These are phyloP conservation scores for Brassica carinata DNA, from an alignment of 345 rosid species.

Conservation along the genomic window DNA sequence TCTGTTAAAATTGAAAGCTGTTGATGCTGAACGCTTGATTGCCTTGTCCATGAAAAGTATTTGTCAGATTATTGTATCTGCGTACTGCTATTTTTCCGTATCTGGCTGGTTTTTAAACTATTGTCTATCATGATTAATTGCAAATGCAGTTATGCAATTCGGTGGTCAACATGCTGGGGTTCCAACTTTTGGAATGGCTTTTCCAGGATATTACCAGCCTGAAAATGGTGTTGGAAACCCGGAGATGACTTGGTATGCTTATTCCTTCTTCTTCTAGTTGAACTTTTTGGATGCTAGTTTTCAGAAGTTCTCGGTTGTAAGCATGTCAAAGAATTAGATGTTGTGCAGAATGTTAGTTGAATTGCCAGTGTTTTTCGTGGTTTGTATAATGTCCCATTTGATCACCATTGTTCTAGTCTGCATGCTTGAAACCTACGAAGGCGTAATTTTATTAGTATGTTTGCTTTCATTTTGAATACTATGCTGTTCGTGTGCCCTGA, in stretches of 20 bases:
- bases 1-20: constrained; percentile 10
- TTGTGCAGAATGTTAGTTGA: constrained; percentile 1
- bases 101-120: not conserved
- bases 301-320: constrained; percentile 3
- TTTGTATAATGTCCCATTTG: constrained; percentile 2
- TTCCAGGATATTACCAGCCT: constrained; percentile 60
- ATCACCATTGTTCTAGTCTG: not conserved
- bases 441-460: constrained; percentile 9
- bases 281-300: constrained; percentile 22
- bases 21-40: not conserved
- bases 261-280: constrained; percentile 10
- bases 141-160: constrained; percentile 71
- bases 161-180: constrained; percentile 97
- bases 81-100: not conserved
- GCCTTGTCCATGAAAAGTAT: not conserved
- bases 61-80: constrained; percentile 7
- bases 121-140: constrained; percentile 2
- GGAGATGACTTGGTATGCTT: constrained; percentile 91
- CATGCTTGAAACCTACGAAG: not conserved
- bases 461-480: constrained; percentile 10
- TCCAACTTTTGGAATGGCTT: constrained; percentile 97
- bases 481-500: not conserved
- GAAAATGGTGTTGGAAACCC: constrained; percentile 85
- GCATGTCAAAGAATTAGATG: constrained; percentile 3
- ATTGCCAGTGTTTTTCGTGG: not conserved